These are phyloP conservation scores for Geranium brycei DNA, from an alignment of 345 rosid species.

Conservation along the genomic window DNA sequence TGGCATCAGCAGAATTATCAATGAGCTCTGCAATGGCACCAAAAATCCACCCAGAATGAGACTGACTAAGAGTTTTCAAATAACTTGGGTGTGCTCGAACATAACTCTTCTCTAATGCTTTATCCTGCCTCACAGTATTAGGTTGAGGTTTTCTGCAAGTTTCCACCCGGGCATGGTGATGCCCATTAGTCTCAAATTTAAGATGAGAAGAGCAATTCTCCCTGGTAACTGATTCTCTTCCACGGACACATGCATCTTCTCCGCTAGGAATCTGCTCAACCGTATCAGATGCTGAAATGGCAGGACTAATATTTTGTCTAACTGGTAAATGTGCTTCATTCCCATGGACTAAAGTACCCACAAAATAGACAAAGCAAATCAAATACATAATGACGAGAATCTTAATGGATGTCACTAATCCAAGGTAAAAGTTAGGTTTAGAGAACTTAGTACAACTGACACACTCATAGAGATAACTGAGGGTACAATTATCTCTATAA, in stretches of 20 bases:
- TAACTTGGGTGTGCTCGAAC: slow-evolving; percentile 22
- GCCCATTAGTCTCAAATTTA: slow-evolving; percentile 6
- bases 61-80: slow-evolving; percentile 25
- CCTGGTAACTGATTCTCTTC: neutral
- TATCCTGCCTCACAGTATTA: neutral
- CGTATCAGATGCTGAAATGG: neutral
- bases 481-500: too few relatives aligned
- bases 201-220: slow-evolving; percentile 3
- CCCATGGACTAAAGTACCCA: neutral
- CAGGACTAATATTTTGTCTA: neutral
- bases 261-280: neutral
- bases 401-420: neutral
- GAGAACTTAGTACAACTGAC: neutral
- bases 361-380: neutral
- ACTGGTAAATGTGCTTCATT: neutral
- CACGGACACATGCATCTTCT: slow-evolving; percentile 1
- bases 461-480: neutral
- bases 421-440: too few relatives aligned
- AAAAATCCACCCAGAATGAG: slow-evolving; percentile 28
- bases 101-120: slow-evolving; percentile 15
- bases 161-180: slow-evolving; percentile 3
- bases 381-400: neutral
- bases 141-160: neutral
- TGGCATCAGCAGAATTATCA: slow-evolving; percentile 27
- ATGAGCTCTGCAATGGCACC: slow-evolving; percentile 31